A percentile compares a stretch with the other conserved stretches of the same genome.
phyloP scores from a whole-genome alignment of 2,329 filamentous ascomycete species.

The Alternaria sp. region DNA sequence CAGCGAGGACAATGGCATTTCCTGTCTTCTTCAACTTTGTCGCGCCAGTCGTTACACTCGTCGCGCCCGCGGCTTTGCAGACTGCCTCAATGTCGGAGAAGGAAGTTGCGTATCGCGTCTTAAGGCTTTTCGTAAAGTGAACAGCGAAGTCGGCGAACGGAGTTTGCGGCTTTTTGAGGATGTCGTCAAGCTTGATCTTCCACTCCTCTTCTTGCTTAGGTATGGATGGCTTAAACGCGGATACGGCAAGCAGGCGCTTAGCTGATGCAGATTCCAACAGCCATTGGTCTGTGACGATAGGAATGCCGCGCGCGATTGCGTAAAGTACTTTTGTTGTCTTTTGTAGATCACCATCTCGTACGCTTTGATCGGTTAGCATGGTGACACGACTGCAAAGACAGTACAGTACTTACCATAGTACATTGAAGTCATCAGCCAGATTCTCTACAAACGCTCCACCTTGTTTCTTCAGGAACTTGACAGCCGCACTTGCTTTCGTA shows the following conservation, averaged over 20 bases:
- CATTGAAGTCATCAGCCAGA: slow-evolving; percentile 40
- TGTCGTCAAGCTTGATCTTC: slow-evolving; percentile 43
- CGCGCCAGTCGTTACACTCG: slow-evolving; percentile 24
- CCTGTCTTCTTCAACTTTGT: slow-evolving; percentile 30
- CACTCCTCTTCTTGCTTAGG: slow-evolving; percentile 47
- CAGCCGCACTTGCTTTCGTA: slow-evolving; percentile 22
- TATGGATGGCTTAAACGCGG: slow-evolving; percentile 42
- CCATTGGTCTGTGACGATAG: slow-evolving; percentile 57
- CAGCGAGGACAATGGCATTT: slow-evolving; percentile 48
- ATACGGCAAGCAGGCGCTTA: slow-evolving; percentile 45
- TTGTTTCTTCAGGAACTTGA: slow-evolving; percentile 46
- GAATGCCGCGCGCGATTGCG: slow-evolving; percentile 51
- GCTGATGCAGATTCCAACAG: slow-evolving; percentile 47
- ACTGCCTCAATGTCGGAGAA: slow-evolving; percentile 49
- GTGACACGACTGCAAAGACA: neutral
- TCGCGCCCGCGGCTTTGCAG: slow-evolving; percentile 48
- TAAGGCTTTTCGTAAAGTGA: slow-evolving; percentile 55
- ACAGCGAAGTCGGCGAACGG: slow-evolving; percentile 57
- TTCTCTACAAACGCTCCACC: slow-evolving; percentile 37
- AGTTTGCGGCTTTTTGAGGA: slow-evolving; percentile 44
- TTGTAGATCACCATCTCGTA: slow-evolving; percentile 47
- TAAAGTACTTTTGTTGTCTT: slow-evolving; percentile 56
- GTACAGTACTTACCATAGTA: slow-evolving; percentile 39
- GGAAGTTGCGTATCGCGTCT: slow-evolving; percentile 37
- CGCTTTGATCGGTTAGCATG: slow-evolving; percentile 36